Conservation (phyloP, 148 eudicot genomes). For the Tetragonia tetragonoides region DNA sequence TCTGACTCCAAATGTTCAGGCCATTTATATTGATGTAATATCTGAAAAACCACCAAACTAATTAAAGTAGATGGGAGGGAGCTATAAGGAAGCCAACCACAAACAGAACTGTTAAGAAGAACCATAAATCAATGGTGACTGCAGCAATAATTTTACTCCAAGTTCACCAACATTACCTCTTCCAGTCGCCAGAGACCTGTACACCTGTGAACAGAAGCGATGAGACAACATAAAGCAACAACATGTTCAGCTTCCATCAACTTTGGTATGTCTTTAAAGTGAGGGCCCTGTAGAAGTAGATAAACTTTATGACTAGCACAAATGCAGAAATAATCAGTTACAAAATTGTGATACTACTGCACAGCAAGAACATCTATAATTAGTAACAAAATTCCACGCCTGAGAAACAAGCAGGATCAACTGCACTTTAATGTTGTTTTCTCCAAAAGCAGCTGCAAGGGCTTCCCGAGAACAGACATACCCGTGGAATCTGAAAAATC, state of each 20-base stretch:
- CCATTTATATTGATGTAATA: conserved; percentile 75
- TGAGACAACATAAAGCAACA: conserved; percentile 65
- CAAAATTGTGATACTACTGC: conserved; percentile 2
- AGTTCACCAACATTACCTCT: conserved; percentile 51
- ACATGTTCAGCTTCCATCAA: conserved; percentile 43
- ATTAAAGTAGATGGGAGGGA: not conserved
- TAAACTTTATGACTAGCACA: conserved; percentile 9
- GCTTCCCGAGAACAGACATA: conserved; percentile 62
- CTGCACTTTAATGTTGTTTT: conserved; percentile 58
- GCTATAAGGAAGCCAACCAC: conserved; percentile 1
- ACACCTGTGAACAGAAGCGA: conserved; percentile 79
- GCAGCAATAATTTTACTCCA: not conserved
- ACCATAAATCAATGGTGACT: not conserved
- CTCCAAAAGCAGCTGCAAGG: conserved; percentile 79
- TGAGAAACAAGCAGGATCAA: conserved; percentile 58
- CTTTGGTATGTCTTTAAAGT: conserved; percentile 43
- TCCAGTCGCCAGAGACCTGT: conserved; percentile 86
- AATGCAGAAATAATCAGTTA: conserved; percentile 1
- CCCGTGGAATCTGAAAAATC: conserved; percentile 64
- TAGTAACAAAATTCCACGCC: conserved; percentile 40
- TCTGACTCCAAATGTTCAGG: conserved; percentile 84
- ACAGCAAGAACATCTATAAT: conserved; percentile 2
- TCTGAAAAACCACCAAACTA: conserved; percentile 36
- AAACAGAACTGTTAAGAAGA: not conserved
- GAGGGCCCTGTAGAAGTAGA: conserved; percentile 61